Conservation (phyloP, 352 stramenopile species). For the Globisporangium nodosum region DNA sequence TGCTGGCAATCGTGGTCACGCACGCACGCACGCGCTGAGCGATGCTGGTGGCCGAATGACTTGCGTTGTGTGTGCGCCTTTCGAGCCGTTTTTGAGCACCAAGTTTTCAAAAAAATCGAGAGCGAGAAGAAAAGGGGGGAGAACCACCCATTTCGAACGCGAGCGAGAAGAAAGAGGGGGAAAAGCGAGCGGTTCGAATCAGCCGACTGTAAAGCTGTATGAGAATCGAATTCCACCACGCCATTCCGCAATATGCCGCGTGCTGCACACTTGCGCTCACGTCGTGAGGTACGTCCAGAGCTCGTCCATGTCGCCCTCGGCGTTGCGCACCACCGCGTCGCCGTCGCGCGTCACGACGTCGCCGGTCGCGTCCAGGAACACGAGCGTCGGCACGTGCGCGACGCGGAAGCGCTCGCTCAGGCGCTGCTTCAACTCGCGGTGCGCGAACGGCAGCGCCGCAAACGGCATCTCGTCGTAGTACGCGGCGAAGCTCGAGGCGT, state of each 20-base stretch:
- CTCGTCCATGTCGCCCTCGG: conserved; percentile 27
- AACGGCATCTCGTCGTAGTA: conserved; percentile 80
- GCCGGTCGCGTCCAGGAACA: conserved; percentile 76
- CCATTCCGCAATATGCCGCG: background rate
- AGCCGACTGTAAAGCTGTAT: background rate
- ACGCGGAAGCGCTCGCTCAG: conserved; percentile 70
- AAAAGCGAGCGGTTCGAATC: background rate
- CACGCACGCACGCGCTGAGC: no score
- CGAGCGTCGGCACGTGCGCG: conserved; percentile 70
- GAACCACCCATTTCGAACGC: background rate
- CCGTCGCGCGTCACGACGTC: conserved; percentile 77
- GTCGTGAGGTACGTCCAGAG: conserved; percentile 14
- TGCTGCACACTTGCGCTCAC: background rate
- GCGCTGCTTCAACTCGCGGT: conserved; percentile 41
- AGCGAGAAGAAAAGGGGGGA: background rate
- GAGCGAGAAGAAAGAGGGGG: background rate
- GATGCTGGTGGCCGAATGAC: no score
- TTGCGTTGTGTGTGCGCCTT: no score
- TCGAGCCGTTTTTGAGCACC: no score
- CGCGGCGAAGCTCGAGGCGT: conserved; percentile 41
- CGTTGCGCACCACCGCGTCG: conserved; percentile 57
- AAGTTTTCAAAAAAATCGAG: background rate
- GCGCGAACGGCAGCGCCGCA: conserved; percentile 71
- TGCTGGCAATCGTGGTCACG: background rate
- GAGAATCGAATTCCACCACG: background rate